Base-by-base conservation (phyloP, 768 basidiomycete species). In the Naganishia vishniacii region DNA sequence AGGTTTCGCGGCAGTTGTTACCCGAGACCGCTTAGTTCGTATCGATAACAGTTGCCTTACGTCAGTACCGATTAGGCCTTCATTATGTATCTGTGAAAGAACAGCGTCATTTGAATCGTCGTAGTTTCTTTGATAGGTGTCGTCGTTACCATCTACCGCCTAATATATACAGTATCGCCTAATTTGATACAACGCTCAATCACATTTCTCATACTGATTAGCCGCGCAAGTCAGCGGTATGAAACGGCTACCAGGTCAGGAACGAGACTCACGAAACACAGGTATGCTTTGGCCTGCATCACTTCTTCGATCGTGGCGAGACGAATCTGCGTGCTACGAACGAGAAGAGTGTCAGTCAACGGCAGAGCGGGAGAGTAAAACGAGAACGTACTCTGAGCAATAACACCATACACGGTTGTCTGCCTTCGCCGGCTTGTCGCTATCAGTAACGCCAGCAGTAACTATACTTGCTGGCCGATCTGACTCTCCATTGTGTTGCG, bases 241-340 rank as follows among this genome's bases (percentile, higher is more conserved):
- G n/a, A n/a, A n/a, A n/a, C n/a, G n/a, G n/a, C n/a, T n/a, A n/a
- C n/a, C n/a, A n/a, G n/a, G n/a, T n/a, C n/a, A n/a, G n/a, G n/a
- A n/a, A n/a, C n/a, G n/a, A n/a, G n/a, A 45, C 62, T 63, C 48
- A 63, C 62, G 53, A 93, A 91, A 78, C 91, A 91, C 53, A 95
- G 83, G 76, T 95, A 98, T 37, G 92, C 91, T 75, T 88, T 93
- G 64, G 86, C 86, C 76, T 86, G 87, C 72, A 95, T 80, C 2
- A 95, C 93, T 74, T 95, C 93, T 46, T 92, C 89, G 49, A 94
- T 75, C 45, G 86, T 84, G 11, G 87, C 84, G 48, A 88, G 79
- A 47, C 88, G 82, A n/a, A 97, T 91, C 47, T 83, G 79, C 2
- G 88, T 89, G 73, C 75, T 77, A 28, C n/a, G 3, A 25, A 20